Evolutionary conservation across 2,329 filamentous ascomycete genomes (phyloP), one percentile per base, ranked within the genome.

Genomic region (Clonostachys rhizophaga): DNA sequence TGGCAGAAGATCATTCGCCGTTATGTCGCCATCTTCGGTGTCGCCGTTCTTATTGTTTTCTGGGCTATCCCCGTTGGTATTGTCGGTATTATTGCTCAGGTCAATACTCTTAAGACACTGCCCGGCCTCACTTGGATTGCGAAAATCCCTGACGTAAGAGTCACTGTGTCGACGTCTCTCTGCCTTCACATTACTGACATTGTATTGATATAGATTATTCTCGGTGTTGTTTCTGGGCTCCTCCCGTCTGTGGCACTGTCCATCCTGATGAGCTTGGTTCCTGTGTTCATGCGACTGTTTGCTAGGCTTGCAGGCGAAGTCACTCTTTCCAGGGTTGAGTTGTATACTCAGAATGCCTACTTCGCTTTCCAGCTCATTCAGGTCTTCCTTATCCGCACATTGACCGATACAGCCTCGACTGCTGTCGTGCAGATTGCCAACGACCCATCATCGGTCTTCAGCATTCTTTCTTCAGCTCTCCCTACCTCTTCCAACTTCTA

Each of bases 401-500:
- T 97, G 16, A 78, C 88, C 7, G 91, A 90, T 36, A 84, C 89
- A 3, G 91, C 91, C 10, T 80, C 89, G 7, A 78, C 84, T 6
- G 81, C 89, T 1, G 76, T 83, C 12, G 69, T 77, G 13, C 58
- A 83, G 40, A 84, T 95, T 45, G 74, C 81, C 17, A 37, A 82
- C 0, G 56, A 89, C 5, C 90, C 91, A 1, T 60, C 67, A 7
- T 66, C 66, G 2, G 79, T 84, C 20, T 83, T 90, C 0, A 67
- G 59, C 4, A 69, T 92, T 45, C 73, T 96, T 10, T 86, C 90
- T 2, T 62, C 72, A 10, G 83, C 87, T 44, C 74, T 99, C 16
- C 94, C 94, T 12, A 84, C 80, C 40, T 84, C 90, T 0, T 91
- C 91, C 52, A 97, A 95, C 70, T 95, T 97, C 61, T 99, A 96